These are phyloP conservation scores for Phenoliferia sp. DNA, from an alignment of 1,284 basidiomycete genomes.

Conservation along the genomic window DNA sequence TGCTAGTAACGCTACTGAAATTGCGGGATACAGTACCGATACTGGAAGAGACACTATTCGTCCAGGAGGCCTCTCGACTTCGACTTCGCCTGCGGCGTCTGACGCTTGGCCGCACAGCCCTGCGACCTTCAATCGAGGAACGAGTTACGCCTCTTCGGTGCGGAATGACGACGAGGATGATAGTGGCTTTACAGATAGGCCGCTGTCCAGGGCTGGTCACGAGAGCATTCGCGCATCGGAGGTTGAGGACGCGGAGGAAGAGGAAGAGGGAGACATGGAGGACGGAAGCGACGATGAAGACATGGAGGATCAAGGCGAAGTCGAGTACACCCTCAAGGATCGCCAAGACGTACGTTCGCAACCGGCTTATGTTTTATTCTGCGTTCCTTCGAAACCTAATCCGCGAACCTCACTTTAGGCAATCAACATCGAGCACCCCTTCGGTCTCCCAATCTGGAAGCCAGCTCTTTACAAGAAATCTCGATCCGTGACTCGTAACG, in stretches of 20 bases:
- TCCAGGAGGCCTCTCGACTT: background rate
- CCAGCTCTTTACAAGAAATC: slow-evolving; percentile 98
- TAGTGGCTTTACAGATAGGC: slow-evolving; percentile 6
- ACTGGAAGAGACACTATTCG: background rate
- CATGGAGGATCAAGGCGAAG: slow-evolving; percentile 56
- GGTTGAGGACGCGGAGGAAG: slow-evolving; percentile 9
- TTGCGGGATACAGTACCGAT: background rate
- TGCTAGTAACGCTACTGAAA: background rate
- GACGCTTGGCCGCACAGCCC: background rate
- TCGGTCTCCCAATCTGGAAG: slow-evolving; percentile 99
- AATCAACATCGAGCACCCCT: slow-evolving; percentile 98
- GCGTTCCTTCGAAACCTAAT: background rate
- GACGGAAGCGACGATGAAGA: slow-evolving; percentile 39
- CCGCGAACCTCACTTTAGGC: slow-evolving; percentile 46
- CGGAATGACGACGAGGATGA: slow-evolving; percentile 25
- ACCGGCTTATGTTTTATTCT: background rate
- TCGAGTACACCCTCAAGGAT: slow-evolving; percentile 85
- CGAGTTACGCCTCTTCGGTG: slow-evolving; percentile 32
- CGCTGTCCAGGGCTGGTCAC: background rate
- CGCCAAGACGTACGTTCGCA: slow-evolving; percentile 76
- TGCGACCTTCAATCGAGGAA: background rate
- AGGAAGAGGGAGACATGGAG: slow-evolving; percentile 30
- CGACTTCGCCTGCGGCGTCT: background rate
- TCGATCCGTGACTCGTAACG: slow-evolving; percentile 90
- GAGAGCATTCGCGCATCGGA: slow-evolving; percentile 2